These are phyloP conservation scores for Tetracladium maxilliforme DNA, from an alignment of 2,329 filamentous ascomycete species.

Conservation along the genomic window DNA sequence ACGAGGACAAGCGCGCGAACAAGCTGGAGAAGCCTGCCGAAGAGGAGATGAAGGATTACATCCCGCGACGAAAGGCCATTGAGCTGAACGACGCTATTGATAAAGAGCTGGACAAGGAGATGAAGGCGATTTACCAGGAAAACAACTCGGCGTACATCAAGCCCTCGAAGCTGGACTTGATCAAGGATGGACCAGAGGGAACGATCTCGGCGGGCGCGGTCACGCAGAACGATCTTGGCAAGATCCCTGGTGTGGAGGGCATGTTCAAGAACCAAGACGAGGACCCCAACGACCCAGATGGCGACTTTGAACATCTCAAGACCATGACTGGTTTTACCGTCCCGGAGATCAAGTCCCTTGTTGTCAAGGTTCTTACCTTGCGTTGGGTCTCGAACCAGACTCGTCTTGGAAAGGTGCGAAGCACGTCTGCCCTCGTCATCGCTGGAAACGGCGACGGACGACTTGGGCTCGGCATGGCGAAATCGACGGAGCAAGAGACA, in stretches of 20 bases:
- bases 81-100: constrained; percentile 7
- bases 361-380: constrained; percentile 56
- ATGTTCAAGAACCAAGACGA: constrained; percentile 4
- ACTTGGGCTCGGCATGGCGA: constrained; percentile 80
- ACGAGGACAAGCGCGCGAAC: constrained; percentile 31
- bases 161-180: constrained; percentile 9
- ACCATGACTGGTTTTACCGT: constrained; percentile 38
- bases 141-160: constrained; percentile 7
- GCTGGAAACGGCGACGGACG: constrained; percentile 80
- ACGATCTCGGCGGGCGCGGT: constrained; percentile 6
- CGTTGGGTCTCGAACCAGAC: constrained; percentile 84
- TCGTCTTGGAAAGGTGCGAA: constrained; percentile 82
- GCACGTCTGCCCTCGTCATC: constrained; percentile 60
- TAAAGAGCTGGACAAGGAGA: not conserved
- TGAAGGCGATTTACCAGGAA: not conserved
- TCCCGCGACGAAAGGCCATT: constrained; percentile 8
- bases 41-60: constrained; percentile 16
- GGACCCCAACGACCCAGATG: constrained; percentile 15
- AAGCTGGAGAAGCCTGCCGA: constrained; percentile 19
- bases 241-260: not conserved
- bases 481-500: constrained; percentile 59
- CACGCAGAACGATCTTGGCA: not conserved
- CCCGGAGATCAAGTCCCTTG: constrained; percentile 35
- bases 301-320: constrained; percentile 18
- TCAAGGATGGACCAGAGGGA: constrained; percentile 4